Evolutionary conservation across 2,329 filamentous ascomycete species (phyloP), one percentile per base, ranked within the genome.

Genomic region (Alternaria panax): DNA sequence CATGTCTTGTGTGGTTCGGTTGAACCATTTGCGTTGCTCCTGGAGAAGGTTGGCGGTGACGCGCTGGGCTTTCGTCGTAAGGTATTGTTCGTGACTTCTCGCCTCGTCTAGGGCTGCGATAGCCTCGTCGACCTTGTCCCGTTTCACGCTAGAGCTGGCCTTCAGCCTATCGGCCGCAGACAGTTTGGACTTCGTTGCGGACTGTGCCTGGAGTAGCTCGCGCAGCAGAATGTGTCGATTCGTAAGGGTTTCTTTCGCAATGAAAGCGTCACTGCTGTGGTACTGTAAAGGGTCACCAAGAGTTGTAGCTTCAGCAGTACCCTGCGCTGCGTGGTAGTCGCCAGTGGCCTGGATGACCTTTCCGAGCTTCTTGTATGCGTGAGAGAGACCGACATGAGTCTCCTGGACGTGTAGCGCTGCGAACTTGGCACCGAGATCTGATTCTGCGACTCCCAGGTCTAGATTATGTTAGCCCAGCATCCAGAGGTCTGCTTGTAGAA

Each of bases 41-140:
- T 90, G 86, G 1, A 97, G 85, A 2, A 99, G 86, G 76, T 97
- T 97, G 46, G 89, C 85, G 0, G 95, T 98, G 9, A 99, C 94
- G 47, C 92, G 88, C 62, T 92, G 88, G 0, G 93, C 96, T 81
- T 97, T 97, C 70, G 91, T 88, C 61, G 88, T 87, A 24, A 99
- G 86, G 71, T 93, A 91, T 14, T 88, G 83, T 80, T 99, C 95
- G 67, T 91, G 88, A 64, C 86, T 89, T 55, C 90, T 86, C 4
- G 95, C 95, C 74, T 98, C 95, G 64, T 97, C 93, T 5, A 98
- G 85, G 5, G 92, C 87, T 18, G 88, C 86, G 72, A 99, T 96
- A n/a, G 95, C 95, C 79, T 99, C 95, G 76, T 99, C 95, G 27
- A 98, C 95, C 81, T 98, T 99, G 75, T 99, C 95, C 34, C 91